These are phyloP conservation scores for Trichoderma semiorbis DNA, from an alignment of 2,329 filamentous ascomycete genomes.

Conservation along the genomic window DNA sequence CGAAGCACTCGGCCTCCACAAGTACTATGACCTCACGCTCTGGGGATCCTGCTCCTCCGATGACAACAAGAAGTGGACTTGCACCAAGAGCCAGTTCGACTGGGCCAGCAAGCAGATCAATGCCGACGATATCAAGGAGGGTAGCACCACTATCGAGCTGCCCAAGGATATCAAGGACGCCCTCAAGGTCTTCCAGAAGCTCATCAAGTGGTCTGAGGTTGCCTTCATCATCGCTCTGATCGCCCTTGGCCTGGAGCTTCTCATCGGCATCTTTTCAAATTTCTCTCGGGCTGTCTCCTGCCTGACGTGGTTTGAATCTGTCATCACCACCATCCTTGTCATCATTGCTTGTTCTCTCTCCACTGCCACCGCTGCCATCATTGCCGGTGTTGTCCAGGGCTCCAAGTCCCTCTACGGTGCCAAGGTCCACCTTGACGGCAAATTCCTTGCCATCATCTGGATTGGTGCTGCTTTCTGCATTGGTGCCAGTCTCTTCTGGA, in stretches of 20 bases:
- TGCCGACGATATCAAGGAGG: slow-evolving; percentile 48
- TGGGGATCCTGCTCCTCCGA: slow-evolving; percentile 80
- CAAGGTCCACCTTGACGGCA: slow-evolving; percentile 60
- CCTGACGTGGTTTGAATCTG: slow-evolving; percentile 72
- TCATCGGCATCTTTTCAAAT: slow-evolving; percentile 77
- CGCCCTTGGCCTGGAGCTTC: slow-evolving; percentile 65
- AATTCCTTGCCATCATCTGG: slow-evolving; percentile 73
- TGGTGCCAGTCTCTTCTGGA: slow-evolving; percentile 81
- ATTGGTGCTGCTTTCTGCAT: slow-evolving; percentile 74
- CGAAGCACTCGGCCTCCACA: slow-evolving; percentile 58
- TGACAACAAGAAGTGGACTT: slow-evolving; percentile 54
- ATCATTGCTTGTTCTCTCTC: slow-evolving; percentile 67
- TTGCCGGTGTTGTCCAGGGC: slow-evolving; percentile 52
- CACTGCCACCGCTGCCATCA: slow-evolving; percentile 68
- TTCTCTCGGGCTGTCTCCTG: slow-evolving; percentile 81
- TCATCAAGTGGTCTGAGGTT: slow-evolving; percentile 79
- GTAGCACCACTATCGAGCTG: slow-evolving; percentile 56
- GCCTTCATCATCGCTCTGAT: slow-evolving; percentile 73
- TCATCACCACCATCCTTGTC: slow-evolving; percentile 52
- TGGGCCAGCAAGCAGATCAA: slow-evolving; percentile 75
- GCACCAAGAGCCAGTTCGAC: slow-evolving; percentile 67
- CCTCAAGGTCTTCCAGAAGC: slow-evolving; percentile 68
- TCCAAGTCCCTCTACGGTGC: slow-evolving; percentile 71
- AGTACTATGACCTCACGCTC: slow-evolving; percentile 77
- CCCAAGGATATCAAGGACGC: slow-evolving; percentile 64